Evolutionary conservation across 2,329 filamentous ascomycete genomes (phyloP).

Genomic region (Calycina herbarum): DNA sequence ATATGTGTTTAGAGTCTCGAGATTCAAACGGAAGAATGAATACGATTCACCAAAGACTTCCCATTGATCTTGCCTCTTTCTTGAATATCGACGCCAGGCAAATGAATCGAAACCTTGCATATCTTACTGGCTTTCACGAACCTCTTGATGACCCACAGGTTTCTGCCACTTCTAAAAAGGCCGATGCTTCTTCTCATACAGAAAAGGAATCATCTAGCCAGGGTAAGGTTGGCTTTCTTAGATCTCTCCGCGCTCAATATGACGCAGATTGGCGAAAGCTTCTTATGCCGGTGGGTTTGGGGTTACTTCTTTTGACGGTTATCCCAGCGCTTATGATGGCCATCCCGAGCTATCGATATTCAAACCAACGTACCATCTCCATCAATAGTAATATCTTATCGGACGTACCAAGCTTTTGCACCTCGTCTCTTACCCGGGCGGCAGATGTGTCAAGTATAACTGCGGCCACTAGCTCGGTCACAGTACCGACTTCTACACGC

Average conservation of each 20-base stretch:
- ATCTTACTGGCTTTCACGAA: conserved; percentile 43
- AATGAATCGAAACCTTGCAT: conserved; percentile 55
- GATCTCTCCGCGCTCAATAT: conserved; percentile 23
- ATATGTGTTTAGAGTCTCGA: conserved; percentile 48
- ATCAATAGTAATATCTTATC: conserved; percentile 37
- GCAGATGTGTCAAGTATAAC: conserved; percentile 23
- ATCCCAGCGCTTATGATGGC: conserved; percentile 27
- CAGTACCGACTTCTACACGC: conserved; percentile 33
- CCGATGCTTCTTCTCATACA: conserved; percentile 17
- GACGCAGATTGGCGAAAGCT: conserved; percentile 30
- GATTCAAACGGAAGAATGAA: conserved; percentile 39
- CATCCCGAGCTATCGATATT: conserved; percentile 26
- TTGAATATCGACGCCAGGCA: conserved; percentile 52
- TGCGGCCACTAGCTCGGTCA: conserved; percentile 29
- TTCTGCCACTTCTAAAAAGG: conserved; percentile 9
- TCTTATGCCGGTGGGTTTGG: conserved; percentile 26
- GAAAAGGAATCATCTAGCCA: conserved; percentile 29
- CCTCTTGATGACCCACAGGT: conserved; percentile 16
- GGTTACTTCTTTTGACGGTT: conserved; percentile 31
- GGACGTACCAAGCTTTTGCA: conserved; percentile 28
- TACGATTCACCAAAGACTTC: conserved; percentile 44
- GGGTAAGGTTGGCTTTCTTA: conserved; percentile 22
- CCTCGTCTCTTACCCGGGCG: conserved; percentile 27
- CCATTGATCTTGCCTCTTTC: conserved; percentile 51
- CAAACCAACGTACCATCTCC: conserved; percentile 33